phyloP scores from a whole-genome alignment of 176 grass and related monocot genomes.

The Areca catechu region DNA sequence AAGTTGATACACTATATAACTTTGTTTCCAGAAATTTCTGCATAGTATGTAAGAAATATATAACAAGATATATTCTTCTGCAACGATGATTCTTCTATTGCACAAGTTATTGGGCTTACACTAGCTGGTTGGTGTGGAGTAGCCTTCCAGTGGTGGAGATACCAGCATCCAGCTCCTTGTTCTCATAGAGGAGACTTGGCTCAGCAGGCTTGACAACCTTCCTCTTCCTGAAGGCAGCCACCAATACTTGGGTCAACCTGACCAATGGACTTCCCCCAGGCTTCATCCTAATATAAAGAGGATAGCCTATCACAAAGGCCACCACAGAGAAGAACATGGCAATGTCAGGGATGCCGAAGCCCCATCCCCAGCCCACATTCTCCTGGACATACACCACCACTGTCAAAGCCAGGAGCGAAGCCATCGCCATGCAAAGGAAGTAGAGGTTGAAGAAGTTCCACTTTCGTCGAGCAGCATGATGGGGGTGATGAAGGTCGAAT shows the following conservation, averaged over 20 bases:
- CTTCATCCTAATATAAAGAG: slow-evolving; percentile 15
- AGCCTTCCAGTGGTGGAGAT: slow-evolving; percentile 6
- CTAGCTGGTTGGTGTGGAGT: slow-evolving; percentile 12
- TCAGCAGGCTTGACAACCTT: slow-evolving; percentile 2
- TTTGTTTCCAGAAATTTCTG: no score
- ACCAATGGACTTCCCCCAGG: slow-evolving; percentile 10
- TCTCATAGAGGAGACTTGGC: neutral
- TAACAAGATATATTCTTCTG: no score
- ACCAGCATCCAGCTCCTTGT: slow-evolving; percentile 3
- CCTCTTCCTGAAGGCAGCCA: slow-evolving; percentile 8
- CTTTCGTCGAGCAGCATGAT: no score
- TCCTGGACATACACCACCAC: slow-evolving; percentile 21
- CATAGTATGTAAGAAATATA: no score
- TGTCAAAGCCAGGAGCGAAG: slow-evolving; percentile 4
- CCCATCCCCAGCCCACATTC: slow-evolving; percentile 20
- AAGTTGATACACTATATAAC: no score
- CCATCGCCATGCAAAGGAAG: slow-evolving; percentile 11
- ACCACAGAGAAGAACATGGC: slow-evolving; percentile 15
- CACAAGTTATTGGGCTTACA: neutral
- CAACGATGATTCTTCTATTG: neutral
- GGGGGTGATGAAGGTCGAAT: no score
- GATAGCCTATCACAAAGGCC: slow-evolving; percentile 10
- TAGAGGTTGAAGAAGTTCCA: slow-evolving; percentile 6
- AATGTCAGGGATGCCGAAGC: slow-evolving; percentile 6
- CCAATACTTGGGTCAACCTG: slow-evolving; percentile 9